phyloP scores from a whole-genome alignment of 257 asterid species.

The Osmanthus fragrans region DNA sequence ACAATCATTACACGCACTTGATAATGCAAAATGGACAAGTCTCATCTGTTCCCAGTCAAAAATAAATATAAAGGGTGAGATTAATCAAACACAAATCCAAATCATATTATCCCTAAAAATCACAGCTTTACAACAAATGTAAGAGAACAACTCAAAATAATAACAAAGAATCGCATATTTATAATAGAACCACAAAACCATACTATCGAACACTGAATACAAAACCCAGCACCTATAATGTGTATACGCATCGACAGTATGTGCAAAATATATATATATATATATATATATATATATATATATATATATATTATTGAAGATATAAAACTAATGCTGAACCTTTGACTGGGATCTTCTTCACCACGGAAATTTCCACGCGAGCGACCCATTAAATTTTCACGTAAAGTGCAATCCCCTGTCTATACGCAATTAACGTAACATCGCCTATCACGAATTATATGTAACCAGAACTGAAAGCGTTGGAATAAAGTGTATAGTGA shows the following conservation, averaged over 20 bases:
- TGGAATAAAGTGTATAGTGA: conserved; percentile 4
- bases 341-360: conserved; percentile 81
- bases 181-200: not conserved
- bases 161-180: not conserved
- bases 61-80: not conserved
- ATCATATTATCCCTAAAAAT: not conserved
- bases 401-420: not conserved
- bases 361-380: conserved; percentile 79
- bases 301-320: too few relatives aligned
- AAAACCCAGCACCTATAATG: not conserved
- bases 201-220: not conserved
- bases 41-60: not conserved
- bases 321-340: conserved; percentile 40
- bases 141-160: not conserved
- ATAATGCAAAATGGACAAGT: not conserved
- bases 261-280: not conserved
- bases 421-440: conserved; percentile 10
- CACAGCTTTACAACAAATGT: conserved; percentile 2
- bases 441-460: not conserved
- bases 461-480: conserved; percentile 1
- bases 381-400: conserved; percentile 69
- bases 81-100: not conserved
- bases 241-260: not conserved
- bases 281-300: too few relatives aligned
- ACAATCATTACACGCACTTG: not conserved